A percentile compares a stretch with the other conserved stretches of the same genome.
Evolutionary conservation across 495 filamentous ascomycete species (phyloP).

Genomic region (Hypoxylon intermedium): DNA sequence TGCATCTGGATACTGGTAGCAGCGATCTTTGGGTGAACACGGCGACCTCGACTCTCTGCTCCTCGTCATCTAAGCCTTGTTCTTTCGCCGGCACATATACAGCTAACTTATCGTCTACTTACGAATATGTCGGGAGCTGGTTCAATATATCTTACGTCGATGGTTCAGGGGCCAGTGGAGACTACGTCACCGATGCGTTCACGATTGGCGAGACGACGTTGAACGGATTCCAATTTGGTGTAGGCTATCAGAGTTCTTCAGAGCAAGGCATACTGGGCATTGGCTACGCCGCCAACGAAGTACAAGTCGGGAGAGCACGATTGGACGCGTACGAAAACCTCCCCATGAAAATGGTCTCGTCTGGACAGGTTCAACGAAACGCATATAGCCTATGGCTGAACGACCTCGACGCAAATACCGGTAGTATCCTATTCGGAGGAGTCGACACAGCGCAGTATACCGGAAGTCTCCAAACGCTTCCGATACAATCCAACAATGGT

Average conservation of each 20-base stretch:
- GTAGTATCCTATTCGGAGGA: conserved; percentile 90
- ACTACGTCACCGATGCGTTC: conserved; percentile 84
- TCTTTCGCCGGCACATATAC: conserved; percentile 68
- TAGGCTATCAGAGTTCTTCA: conserved; percentile 78
- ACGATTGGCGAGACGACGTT: conserved; percentile 68
- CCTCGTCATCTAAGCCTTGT: conserved; percentile 55
- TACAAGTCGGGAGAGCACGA: conserved; percentile 68
- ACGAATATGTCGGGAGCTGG: conserved; percentile 72
- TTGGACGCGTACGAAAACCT: conserved; percentile 76
- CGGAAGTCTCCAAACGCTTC: conserved; percentile 75
- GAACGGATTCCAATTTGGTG: conserved; percentile 78
- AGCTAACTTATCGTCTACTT: conserved; percentile 81
- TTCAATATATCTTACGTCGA: conserved; percentile 96
- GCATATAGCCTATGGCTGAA: conserved; percentile 93
- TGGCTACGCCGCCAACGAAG: conserved; percentile 85
- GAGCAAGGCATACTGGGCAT: conserved; percentile 86
- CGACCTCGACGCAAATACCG: conserved; percentile 75
- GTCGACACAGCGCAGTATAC: conserved; percentile 82
- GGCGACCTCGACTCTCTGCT: conserved; percentile 67
- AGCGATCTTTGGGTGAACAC: conserved; percentile 91
- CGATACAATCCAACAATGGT: conserved; percentile 68
- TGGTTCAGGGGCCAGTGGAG: conserved; percentile 77
- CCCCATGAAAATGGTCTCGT: conserved; percentile 73
- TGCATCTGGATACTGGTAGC: conserved; percentile 84
- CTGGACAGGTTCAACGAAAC: conserved; percentile 74